Evolutionary conservation across 495 filamentous ascomycete species (phyloP), one percentile per base, ranked within the genome.

Genomic region (Penicillium roqueforti): DNA sequence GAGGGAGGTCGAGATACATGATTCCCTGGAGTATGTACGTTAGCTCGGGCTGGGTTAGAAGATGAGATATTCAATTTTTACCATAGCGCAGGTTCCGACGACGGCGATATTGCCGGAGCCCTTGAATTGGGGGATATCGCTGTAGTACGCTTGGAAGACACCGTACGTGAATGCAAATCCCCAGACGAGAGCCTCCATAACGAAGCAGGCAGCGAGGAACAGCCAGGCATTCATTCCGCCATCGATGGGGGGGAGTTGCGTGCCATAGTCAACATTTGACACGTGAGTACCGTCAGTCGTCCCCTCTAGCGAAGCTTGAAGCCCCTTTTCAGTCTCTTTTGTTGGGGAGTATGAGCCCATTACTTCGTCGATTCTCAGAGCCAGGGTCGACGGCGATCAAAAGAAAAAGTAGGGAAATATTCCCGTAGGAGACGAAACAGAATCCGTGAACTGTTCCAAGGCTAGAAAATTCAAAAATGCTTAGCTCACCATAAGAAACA

Each of bases 151-250:
- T 36, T 73, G 68, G 44, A 73, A 71, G 14, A 78, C 67, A 50
- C 72, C 73, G 55, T 73, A 77, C 9, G 75, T 60, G 47, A 76
- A 68, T 10, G 74, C 67, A 46, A 73, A 40, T 31, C 57, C 57
- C 82, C 81, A 87, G 3, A 84, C 69, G 7, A 86, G 64, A n/a
- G 70, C 77, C 53, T 88, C 83, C 37, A 86, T 70, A 45, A 77
- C 63, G 63, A 86, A 86, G 53, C 76, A 75, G 0, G 78, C 80
- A 0, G 72, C 69, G 0, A 88, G 70, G 54, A 83, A 84, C 0
- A 85, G 68, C 79, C 80, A 87, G 1, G 85, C 83, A 31, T 82
- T 68, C 51, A 74, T 78, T 9, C 83, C 85, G 8, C 78, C 71
- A 65, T 87, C 85, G 2, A 65, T 76, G 3, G 73, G 76, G 1